Evolutionary conservation across 352 stramenopile genomes (phyloP).

Genomic region (Phytophthora melonis): DNA sequence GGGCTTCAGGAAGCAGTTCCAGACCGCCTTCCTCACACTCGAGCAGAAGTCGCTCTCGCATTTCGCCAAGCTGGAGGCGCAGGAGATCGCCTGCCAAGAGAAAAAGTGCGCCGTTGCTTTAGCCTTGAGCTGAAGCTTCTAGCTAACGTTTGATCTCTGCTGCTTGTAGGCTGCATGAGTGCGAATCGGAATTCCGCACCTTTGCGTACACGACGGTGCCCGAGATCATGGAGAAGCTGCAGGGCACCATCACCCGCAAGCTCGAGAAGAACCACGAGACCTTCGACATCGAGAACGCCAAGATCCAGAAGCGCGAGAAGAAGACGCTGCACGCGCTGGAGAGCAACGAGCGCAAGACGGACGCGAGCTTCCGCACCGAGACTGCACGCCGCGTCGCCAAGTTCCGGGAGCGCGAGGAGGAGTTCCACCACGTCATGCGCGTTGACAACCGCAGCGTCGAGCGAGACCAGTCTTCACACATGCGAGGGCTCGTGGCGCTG

Average conservation of each 20-base stretch:
- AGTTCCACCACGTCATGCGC: conserved; percentile 72
- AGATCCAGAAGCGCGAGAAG: conserved; percentile 91
- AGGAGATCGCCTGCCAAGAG: conserved; percentile 60
- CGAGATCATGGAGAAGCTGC: conserved; percentile 88
- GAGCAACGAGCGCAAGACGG: conserved; percentile 67
- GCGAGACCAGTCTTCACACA: conserved; percentile 50
- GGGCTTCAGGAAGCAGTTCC: conserved; percentile 59
- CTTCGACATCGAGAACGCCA: conserved; percentile 95
- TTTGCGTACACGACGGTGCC: conserved; percentile 91
- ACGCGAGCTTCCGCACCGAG: conserved; percentile 76
- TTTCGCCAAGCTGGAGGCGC: conserved; percentile 64
- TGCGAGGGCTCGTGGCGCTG: conserved; percentile 65
- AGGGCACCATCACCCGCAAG: conserved; percentile 88
- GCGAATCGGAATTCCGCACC: conserved; percentile 57
- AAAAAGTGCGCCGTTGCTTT: conserved; percentile 41
- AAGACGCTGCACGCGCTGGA: conserved; percentile 85
- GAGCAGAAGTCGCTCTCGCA: conserved; percentile 70
- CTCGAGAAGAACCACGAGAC: conserved; percentile 92
- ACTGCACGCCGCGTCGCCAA: conserved; percentile 60
- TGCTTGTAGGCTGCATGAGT: conserved; percentile 59
- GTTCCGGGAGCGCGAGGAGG: conserved; percentile 71
- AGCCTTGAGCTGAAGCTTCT: too few relatives aligned
- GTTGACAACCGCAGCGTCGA: conserved; percentile 70
- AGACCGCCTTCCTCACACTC: conserved; percentile 56
- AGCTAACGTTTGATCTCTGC: too few relatives aligned